Evolutionary conservation across 2,329 filamentous ascomycete genomes (phyloP), one percentile per base, ranked within the genome.

Genomic region (Juglanconis sp.): DNA sequence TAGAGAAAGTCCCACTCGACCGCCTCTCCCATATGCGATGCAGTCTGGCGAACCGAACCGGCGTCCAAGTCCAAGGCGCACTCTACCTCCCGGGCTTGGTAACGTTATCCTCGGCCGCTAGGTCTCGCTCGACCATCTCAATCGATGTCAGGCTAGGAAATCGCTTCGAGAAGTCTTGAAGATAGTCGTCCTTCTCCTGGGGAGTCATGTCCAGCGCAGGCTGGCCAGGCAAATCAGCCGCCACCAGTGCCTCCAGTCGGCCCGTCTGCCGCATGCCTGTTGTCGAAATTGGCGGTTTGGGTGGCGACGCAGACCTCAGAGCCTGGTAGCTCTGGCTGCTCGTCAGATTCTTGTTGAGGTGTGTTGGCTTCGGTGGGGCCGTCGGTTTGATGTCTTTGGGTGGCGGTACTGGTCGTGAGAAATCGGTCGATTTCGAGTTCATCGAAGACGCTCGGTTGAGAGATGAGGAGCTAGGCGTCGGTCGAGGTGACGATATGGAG

Each of bases 111-210:
- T 76, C 76, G 15, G 71, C 76, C 9, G 72, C 75, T 60, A 83
- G 71, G 56, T 84, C 89, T 62, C 87, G 85, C 76, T 95, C 90
- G n/a, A 92, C 89, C 87, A 94, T 90, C 77, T 97, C 93, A 66
- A 97, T 84, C 9, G 91, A 85, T 59, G 87, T 88, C 61, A 98
- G 77, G 71, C 90, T 96, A 1, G 94, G 94, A 74, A 92, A 97
- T 61, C 92, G 81, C 74, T 92, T 92, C 63, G 87, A 88, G 72
- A 98, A 97, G 70, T 91, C 74, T 61, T 76, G 74, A 49, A 88
- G 73, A 68, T 88, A 88, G 66, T 92, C 90, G 50, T 87, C 85
- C 70, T 80, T 84, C 67, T 87, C 81, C 65, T 79, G 76, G 3
- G 76, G 71, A 57, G 78, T 80, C 83, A 86, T 86, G 48, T 83